A percentile compares a stretch with the other conserved stretches of the same genome.
These are phyloP conservation scores for Amauroascus niger DNA, from an alignment of 2,329 filamentous ascomycete species.

Conservation along the genomic window DNA sequence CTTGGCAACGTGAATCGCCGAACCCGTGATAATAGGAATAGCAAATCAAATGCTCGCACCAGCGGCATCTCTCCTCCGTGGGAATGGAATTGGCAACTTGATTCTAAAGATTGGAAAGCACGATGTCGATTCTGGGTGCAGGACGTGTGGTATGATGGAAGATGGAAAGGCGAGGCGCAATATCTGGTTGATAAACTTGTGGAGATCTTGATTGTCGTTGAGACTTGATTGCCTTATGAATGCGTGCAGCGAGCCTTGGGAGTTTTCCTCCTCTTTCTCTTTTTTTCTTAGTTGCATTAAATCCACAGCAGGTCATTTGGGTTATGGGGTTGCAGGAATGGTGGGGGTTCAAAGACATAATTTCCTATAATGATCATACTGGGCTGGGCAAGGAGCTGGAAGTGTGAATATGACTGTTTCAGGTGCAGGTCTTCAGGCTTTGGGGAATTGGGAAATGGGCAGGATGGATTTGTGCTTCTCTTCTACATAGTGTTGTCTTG, in stretches of 20 bases:
- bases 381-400: not conserved
- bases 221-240: conserved; percentile 9
- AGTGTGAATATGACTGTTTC: not conserved
- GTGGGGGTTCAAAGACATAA: too few species aligned
- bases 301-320: not conserved
- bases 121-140: conserved; percentile 29
- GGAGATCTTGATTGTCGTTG: conserved; percentile 32
- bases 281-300: not conserved
- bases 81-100: conserved; percentile 22
- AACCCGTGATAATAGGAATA: not conserved
- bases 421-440: not conserved
- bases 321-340: not conserved
- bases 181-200: conserved; percentile 33
- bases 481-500: not conserved
- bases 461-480: not conserved
- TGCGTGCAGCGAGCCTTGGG: not conserved
- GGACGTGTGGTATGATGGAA: conserved; percentile 33
- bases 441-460: not conserved
- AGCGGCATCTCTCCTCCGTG: conserved; percentile 17
- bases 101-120: conserved; percentile 17
- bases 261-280: too few species aligned
- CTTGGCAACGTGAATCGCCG: conserved; percentile 5
- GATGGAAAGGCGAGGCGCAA: conserved; percentile 37
- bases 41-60: conserved; percentile 7
- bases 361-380: not conserved